Evolutionary conservation across 208 protist genomes (phyloP).

Genomic region (Strigomonas oncopelti): DNA sequence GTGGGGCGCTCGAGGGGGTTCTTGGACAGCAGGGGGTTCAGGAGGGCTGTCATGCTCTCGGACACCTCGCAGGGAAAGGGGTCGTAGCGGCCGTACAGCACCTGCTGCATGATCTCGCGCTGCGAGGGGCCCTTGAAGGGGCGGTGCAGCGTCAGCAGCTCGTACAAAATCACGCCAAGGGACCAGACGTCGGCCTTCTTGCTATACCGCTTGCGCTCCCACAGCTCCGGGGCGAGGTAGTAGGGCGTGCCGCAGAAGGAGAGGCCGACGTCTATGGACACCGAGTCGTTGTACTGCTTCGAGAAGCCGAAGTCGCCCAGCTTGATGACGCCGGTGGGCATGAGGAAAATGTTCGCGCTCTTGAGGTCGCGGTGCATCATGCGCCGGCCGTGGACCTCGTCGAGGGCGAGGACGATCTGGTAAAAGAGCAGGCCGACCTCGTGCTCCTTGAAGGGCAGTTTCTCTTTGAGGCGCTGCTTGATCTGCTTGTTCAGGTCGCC

Average conservation of each 20-base stretch:
- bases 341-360: constrained; percentile 87
- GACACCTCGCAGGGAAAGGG: constrained; percentile 70
- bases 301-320: constrained; percentile 92
- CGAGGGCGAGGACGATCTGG: constrained; percentile 75
- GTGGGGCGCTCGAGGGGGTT: constrained; percentile 67
- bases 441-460: constrained; percentile 53
- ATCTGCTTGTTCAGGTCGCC: constrained; percentile 77
- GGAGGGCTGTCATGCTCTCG: constrained; percentile 65
- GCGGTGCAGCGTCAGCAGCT: constrained; percentile 71
- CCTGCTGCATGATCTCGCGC: constrained; percentile 50
- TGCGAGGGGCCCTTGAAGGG: constrained; percentile 70
- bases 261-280: constrained; percentile 76
- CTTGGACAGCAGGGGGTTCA: constrained; percentile 52
- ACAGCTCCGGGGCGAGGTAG: constrained; percentile 91
- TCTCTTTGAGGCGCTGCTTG: constrained; percentile 24
- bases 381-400: constrained; percentile 81
- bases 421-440: constrained; percentile 80
- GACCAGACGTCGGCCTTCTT: constrained; percentile 90
- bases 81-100: constrained; percentile 31
- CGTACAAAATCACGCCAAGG: constrained; percentile 76
- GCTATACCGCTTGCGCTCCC: constrained; percentile 74
- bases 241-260: constrained; percentile 91
- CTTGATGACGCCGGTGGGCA: constrained; percentile 80
- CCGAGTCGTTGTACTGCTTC: constrained; percentile 83
- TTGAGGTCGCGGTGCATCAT: constrained; percentile 93